phyloP scores from a whole-genome alignment of 1,139 yeast species.

The Blastobotrys petasosporus region DNA sequence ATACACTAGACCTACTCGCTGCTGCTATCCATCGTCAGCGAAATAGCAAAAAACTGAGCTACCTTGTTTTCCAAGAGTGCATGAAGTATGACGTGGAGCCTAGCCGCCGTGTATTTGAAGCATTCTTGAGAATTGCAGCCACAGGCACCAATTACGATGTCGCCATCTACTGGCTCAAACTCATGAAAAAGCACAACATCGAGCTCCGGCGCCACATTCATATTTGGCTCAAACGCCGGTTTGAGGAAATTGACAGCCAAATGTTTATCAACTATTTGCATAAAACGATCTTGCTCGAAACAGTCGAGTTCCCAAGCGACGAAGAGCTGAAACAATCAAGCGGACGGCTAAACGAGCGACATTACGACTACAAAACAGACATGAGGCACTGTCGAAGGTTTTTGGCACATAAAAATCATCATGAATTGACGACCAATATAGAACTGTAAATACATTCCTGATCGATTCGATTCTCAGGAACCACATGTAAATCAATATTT shows the following conservation, averaged over 20 bases:
- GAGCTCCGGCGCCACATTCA: slow-evolving; percentile 20
- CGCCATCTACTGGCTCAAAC: slow-evolving; percentile 22
- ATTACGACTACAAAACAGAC: slow-evolving; percentile 17
- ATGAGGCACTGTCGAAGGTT: slow-evolving; percentile 17
- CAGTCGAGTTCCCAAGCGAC: slow-evolving; percentile 17
- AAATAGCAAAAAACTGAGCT: slow-evolving; percentile 28
- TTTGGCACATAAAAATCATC: slow-evolving; percentile 17
- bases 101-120: slow-evolving; percentile 23
- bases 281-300: slow-evolving; percentile 9
- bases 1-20: slow-evolving; percentile 27
- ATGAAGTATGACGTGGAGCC: slow-evolving; percentile 15
- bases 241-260: slow-evolving; percentile 9
- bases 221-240: slow-evolving; percentile 17
- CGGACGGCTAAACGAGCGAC: no score
- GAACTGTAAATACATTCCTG: background rate
- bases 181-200: slow-evolving; percentile 23
- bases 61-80: slow-evolving; percentile 25
- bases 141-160: slow-evolving; percentile 23
- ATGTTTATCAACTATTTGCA: no score
- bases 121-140: slow-evolving; percentile 26
- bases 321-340: slow-evolving; percentile 13
- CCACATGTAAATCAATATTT: background rate
- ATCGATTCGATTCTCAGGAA: background rate
- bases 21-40: slow-evolving; percentile 28
- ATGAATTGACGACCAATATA: slow-evolving; percentile 1